phyloP scores from a whole-genome alignment of 2,329 filamentous ascomycete species.

The Pestalotiopsis sp. region DNA sequence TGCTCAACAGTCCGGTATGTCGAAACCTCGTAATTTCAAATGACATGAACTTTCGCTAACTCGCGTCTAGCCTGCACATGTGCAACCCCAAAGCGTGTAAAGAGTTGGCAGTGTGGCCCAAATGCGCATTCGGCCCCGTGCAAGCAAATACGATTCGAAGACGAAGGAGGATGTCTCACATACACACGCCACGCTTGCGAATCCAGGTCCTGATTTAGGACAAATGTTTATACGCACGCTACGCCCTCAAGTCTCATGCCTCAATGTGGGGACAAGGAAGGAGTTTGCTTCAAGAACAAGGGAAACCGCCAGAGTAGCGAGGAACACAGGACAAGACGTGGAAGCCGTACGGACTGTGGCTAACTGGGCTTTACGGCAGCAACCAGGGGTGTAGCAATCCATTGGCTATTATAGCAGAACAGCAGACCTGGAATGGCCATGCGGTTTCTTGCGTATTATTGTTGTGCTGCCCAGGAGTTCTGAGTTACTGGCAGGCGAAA shows the following conservation, averaged over 20 bases:
- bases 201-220: background rate
- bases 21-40: background rate
- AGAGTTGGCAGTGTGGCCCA: background rate
- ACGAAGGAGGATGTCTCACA: background rate
- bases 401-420: background rate
- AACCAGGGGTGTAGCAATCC: conserved; percentile 10
- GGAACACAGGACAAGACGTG: conserved; percentile 7
- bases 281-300: background rate
- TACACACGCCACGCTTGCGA: background rate
- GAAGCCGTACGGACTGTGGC: conserved; percentile 10
- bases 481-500: background rate
- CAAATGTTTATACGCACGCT: background rate
- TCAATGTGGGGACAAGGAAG: background rate
- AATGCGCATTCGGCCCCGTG: background rate
- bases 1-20: conserved; percentile 94
- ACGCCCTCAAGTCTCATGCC: background rate
- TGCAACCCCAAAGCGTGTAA: conserved; percentile 58
- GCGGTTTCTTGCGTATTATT: conserved; percentile 2
- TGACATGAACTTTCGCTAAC: conserved; percentile 11
- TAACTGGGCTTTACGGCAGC: conserved; percentile 3
- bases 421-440: conserved; percentile 11
- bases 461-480: background rate
- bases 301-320: background rate
- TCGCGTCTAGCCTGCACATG: conserved; percentile 48
- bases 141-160: background rate